These are phyloP conservation scores for Plantago lanceolata DNA, from an alignment of 305 asterid genomes.

Conservation along the genomic window DNA sequence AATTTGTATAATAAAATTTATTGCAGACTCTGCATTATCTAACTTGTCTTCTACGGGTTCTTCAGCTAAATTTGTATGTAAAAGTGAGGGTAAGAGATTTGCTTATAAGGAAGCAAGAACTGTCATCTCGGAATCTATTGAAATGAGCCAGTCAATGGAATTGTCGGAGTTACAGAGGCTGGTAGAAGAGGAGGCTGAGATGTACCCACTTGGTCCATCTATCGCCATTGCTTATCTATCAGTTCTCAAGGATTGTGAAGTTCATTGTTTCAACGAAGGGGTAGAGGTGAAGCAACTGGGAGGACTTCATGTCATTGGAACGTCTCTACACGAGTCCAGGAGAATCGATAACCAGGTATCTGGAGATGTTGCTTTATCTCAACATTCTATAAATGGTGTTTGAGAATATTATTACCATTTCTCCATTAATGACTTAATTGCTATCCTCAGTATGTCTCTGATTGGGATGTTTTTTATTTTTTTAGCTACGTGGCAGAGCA, in stretches of 20 bases:
- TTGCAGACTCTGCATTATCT: background rate
- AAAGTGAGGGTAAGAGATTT: slow-evolving; percentile 76
- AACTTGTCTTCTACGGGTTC: slow-evolving; percentile 14
- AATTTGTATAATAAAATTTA: too few relatives aligned
- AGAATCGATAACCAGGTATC: slow-evolving; percentile 97
- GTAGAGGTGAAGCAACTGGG: slow-evolving; percentile 89
- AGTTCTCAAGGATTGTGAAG: slow-evolving; percentile 79
- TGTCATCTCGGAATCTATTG: slow-evolving; percentile 72
- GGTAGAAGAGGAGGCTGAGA: slow-evolving; percentile 70
- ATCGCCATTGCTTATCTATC: slow-evolving; percentile 86
- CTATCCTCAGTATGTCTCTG: slow-evolving; percentile 2
- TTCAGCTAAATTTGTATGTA: slow-evolving; percentile 76
- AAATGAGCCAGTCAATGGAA: slow-evolving; percentile 73
- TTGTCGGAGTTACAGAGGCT: slow-evolving; percentile 64
- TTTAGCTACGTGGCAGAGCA: slow-evolving; percentile 95
- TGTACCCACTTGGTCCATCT: slow-evolving; percentile 87
- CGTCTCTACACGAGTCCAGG: slow-evolving; percentile 95
- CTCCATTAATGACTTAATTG: slow-evolving; percentile 10
- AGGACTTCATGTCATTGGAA: slow-evolving; percentile 97
- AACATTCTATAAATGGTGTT: background rate
- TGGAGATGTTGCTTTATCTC: slow-evolving; percentile 4
- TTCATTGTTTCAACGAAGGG: slow-evolving; percentile 85
- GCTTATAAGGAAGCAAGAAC: slow-evolving; percentile 66
- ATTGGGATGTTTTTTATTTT: slow-evolving; percentile 16
- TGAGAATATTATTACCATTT: slow-evolving; percentile 17